Percentiles rank a stretch among this genome's conserved stretches.
Conservation (phyloP, 2,329 filamentous ascomycete genomes). For the Fusarium miscanthi region DNA sequence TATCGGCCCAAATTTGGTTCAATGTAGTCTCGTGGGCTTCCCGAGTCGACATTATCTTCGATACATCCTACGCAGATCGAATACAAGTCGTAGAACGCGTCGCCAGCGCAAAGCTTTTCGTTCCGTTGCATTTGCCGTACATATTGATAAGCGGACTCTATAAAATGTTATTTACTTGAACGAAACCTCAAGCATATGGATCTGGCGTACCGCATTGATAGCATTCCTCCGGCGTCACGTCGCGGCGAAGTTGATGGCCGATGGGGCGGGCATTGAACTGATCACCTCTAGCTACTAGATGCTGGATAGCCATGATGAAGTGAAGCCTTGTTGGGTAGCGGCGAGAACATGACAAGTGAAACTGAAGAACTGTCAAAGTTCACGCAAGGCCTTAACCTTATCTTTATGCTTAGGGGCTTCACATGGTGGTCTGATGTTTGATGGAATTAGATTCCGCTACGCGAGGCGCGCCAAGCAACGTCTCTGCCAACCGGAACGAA, state of each 20-base stretch:
- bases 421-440: background rate
- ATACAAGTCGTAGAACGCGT: background rate
- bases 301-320: background rate
- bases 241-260: background rate
- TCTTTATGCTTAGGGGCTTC: background rate
- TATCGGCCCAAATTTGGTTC: background rate
- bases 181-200: rapidly evolving
- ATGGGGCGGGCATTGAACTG: rapidly evolving
- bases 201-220: background rate
- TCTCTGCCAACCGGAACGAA: background rate
- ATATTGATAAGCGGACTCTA: background rate
- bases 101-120: background rate
- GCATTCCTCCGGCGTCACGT: background rate
- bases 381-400: background rate
- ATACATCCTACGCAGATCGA: background rate
- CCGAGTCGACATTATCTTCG: background rate
- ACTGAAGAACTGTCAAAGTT: rapidly evolving
- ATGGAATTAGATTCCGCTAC: background rate
- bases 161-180: rapidly evolving
- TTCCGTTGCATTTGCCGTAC: background rate
- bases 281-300: background rate
- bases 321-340: too few relatives aligned
- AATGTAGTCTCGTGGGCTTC: background rate
- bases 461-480: background rate
- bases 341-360: rapidly evolving